These are phyloP conservation scores for Scutellaria galericulata DNA, from an alignment of 257 asterid species.

Conservation along the genomic window DNA sequence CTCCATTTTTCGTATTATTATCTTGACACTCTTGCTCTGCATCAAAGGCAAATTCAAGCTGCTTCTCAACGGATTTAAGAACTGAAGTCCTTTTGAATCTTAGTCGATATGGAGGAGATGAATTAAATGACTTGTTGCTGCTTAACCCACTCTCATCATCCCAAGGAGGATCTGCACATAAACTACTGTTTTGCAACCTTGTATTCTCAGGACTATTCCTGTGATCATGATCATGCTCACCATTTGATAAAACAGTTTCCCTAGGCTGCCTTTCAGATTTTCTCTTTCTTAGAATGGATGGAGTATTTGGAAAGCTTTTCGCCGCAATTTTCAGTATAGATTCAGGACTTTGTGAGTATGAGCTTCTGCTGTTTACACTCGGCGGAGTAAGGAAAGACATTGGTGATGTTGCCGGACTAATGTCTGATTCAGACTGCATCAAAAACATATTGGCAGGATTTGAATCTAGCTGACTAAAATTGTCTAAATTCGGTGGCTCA, in stretches of 20 bases:
- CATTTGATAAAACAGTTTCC: constrained; percentile 43
- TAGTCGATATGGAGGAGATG: constrained; percentile 89
- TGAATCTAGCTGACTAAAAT: constrained; percentile 44
- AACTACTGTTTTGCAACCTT: constrained; percentile 41
- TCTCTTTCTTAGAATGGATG: constrained; percentile 87
- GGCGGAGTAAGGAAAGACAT: constrained; percentile 66
- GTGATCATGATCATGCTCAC: constrained; percentile 38
- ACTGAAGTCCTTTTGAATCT: constrained; percentile 70
- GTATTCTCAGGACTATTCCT: constrained; percentile 43
- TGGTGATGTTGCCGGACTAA: constrained; percentile 51
- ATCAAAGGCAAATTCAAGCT: constrained; percentile 69
- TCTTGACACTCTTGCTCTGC: constrained; percentile 45
- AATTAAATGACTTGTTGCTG: constrained; percentile 56
- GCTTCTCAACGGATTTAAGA: constrained; percentile 84
- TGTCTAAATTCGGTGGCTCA: constrained; percentile 67
- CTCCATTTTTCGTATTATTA: constrained; percentile 43
- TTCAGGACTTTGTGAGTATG: constrained; percentile 69
- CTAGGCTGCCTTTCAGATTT: constrained; percentile 45
- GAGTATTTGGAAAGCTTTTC: constrained; percentile 79
- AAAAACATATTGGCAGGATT: constrained; percentile 45
- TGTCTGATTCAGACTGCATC: constrained; percentile 50
- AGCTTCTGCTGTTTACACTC: constrained; percentile 52
- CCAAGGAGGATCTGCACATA: constrained; percentile 37
- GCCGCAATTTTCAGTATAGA: constrained; percentile 86
- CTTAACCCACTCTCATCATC: constrained; percentile 46